Evolutionary conservation across 2,329 filamentous ascomycete species (phyloP), one percentile per base, ranked within the genome.

Genomic region (Pseudocercospora eumusae): DNA sequence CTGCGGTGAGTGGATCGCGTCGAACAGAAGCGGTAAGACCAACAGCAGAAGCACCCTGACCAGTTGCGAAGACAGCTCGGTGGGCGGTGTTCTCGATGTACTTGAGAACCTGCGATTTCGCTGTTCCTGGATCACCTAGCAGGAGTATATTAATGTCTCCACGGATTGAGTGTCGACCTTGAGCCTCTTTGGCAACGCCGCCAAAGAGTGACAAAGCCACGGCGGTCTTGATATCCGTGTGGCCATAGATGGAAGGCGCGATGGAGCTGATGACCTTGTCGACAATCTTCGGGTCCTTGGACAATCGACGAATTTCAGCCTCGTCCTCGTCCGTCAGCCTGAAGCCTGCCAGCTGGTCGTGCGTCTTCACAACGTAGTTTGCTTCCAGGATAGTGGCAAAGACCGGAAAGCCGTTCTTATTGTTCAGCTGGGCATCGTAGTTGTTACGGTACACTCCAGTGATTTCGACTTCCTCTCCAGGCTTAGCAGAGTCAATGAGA

Each of bases 71-170:
- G 31, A 99, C 95, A 20, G 95, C 95, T 63, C 95, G 87, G 73
- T 98, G 95, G 0, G 95, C 95, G 4, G 93, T 97, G 82, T 96
- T 96, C 77, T 99, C 95, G 11, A 96, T 90, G 74, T 96, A 99
- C 77, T 99, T 99, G 65, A 99, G 85, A 13, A 98, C 87, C 76
- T 99, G 95, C 0, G 95, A 99, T 77, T 99, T 99, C 71, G 95
- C 95, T 1, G 95, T 99, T 81, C 95, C 95, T 0, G 95, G 95
- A 72, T 99, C 95, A 80, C 95, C 95, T 10, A 99, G 89, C 0
- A 99, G 87, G 5, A 99, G 84, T 3, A 99, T 91, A 74, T 99
- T 99, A 82, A 99, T 99, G 76, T 99, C 95, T 66, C 95, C 95
- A 81, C 95, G 89, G 65, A 99, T 92, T 28, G 90, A 87, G 78